A percentile compares a stretch with the other conserved stretches of the same genome.
phyloP scores from a whole-genome alignment of 345 rosid species.

The Eucalyptus dawsonii region DNA sequence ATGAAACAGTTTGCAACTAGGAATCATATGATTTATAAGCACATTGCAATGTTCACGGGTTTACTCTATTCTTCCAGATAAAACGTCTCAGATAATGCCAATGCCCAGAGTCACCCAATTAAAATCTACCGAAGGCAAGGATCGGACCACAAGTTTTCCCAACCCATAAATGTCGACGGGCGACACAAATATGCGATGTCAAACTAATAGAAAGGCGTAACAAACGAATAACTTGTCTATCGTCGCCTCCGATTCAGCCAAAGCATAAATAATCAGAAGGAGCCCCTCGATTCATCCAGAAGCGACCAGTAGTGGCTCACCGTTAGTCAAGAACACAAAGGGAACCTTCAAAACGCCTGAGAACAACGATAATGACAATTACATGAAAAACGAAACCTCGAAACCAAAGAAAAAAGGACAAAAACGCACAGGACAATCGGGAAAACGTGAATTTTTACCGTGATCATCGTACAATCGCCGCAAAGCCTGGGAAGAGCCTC shows the following conservation, averaged over 20 bases:
- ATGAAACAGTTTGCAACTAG: background rate
- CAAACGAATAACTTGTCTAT: background rate
- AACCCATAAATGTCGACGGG: background rate
- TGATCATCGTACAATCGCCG: slow-evolving; percentile 36
- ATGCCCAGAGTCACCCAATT: background rate
- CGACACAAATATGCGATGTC: background rate
- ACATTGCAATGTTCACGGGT: background rate
- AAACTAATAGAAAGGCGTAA: background rate
- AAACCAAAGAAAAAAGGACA: background rate
- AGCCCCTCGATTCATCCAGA: background rate
- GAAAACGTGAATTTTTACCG: slow-evolving; percentile 10
- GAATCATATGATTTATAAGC: background rate
- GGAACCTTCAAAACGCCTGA: slow-evolving; percentile 67
- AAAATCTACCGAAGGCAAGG: background rate
- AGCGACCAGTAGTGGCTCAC: slow-evolving; percentile 16
- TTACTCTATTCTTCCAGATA: background rate
- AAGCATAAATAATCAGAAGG: background rate
- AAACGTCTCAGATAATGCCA: background rate
- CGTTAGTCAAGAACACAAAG: slow-evolving; percentile 69
- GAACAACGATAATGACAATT: background rate
- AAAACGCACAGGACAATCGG: background rate
- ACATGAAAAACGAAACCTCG: background rate
- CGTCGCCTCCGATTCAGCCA: background rate
- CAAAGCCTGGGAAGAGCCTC: slow-evolving; percentile 57
- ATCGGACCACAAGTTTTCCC: background rate